Percentiles rank a stretch among this genome's conserved stretches.
Conservation (phyloP, 2,329 filamentous ascomycete species). For the Fusarium sp. region DNA sequence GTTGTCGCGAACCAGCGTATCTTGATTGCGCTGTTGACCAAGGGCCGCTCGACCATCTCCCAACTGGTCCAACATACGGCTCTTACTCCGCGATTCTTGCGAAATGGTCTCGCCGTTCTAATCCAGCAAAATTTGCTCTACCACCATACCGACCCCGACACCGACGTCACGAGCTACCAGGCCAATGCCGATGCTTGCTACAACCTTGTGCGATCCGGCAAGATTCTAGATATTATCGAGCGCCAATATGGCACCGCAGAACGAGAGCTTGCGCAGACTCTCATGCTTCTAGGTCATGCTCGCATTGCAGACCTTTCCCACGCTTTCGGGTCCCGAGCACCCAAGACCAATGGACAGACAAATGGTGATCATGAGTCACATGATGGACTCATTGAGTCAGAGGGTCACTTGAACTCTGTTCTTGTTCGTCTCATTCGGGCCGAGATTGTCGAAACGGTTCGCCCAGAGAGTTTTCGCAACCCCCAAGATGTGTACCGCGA, state of each 20-base stretch:
- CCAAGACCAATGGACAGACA: slow-evolving; percentile 48
- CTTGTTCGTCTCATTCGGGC: slow-evolving; percentile 68
- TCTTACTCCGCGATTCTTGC: slow-evolving; percentile 79
- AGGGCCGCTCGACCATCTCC: slow-evolving; percentile 79
- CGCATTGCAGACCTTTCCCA: slow-evolving; percentile 76
- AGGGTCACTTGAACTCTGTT: slow-evolving; percentile 60
- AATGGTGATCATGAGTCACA: slow-evolving; percentile 48
- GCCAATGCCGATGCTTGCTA: slow-evolving; percentile 85
- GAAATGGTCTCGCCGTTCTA: slow-evolving; percentile 83
- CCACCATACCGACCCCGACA: slow-evolving; percentile 73
- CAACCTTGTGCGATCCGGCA: slow-evolving; percentile 81
- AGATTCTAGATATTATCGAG: slow-evolving; percentile 81
- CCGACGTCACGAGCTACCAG: slow-evolving; percentile 80
- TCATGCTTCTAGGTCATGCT: slow-evolving; percentile 82
- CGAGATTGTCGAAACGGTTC: slow-evolving; percentile 75
- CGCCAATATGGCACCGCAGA: slow-evolving; percentile 79
- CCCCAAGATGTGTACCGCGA: slow-evolving; percentile 69
- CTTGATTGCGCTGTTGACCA: slow-evolving; percentile 79
- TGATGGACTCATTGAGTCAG: slow-evolving; percentile 54
- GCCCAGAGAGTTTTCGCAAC: slow-evolving; percentile 65
- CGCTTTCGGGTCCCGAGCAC: slow-evolving; percentile 61
- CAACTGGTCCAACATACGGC: slow-evolving; percentile 78
- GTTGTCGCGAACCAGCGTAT: slow-evolving; percentile 72
- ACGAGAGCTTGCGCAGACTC: slow-evolving; percentile 76
- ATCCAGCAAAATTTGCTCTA: slow-evolving; percentile 89